Conservation (phyloP, 495 filamentous ascomycete species). For the Annulohypoxylon maeteangense region DNA sequence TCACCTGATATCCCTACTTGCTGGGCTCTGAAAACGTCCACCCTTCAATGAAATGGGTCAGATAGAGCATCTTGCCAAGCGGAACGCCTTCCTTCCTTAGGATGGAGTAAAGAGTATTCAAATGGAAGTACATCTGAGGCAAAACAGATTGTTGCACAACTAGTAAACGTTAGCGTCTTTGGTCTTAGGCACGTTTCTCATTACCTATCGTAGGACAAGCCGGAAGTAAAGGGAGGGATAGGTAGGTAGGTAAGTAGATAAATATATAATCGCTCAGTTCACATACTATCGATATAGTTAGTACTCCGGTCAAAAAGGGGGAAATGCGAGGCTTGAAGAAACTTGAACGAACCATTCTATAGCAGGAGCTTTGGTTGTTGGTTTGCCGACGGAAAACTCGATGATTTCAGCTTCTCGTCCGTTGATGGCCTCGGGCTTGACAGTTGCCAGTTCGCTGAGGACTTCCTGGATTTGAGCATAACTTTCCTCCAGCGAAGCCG, state of each 20-base stretch:
- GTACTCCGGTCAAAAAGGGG: not conserved
- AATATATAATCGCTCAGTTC: slow-evolving; percentile 13
- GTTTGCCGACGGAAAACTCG: slow-evolving; percentile 42
- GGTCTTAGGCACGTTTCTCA: not conserved
- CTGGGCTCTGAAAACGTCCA: no score
- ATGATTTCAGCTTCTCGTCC: slow-evolving; percentile 49
- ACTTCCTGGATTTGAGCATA: slow-evolving; percentile 38
- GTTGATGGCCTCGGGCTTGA: slow-evolving; percentile 52
- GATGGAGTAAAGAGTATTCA: slow-evolving; percentile 65
- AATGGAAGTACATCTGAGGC: slow-evolving; percentile 71
- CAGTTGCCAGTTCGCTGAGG: slow-evolving; percentile 46
- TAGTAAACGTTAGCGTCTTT: not conserved
- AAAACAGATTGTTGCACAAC: slow-evolving; percentile 53
- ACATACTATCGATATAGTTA: slow-evolving; percentile 25
- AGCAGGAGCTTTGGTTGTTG: not conserved
- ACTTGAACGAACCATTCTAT: slow-evolving; percentile 30
- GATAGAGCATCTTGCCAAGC: slow-evolving; percentile 65
- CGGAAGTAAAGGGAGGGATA: not conserved
- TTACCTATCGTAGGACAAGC: slow-evolving; percentile 18
- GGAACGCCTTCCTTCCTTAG: slow-evolving; percentile 66
- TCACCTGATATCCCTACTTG: no score
- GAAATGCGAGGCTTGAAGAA: not conserved
- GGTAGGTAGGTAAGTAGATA: slow-evolving; percentile 16
- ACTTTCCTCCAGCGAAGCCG: slow-evolving; percentile 24
- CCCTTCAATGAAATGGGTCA: slow-evolving; percentile 46